phyloP scores from a whole-genome alignment of 495 filamentous ascomycete genomes.

The Neurospora tetraspora region DNA sequence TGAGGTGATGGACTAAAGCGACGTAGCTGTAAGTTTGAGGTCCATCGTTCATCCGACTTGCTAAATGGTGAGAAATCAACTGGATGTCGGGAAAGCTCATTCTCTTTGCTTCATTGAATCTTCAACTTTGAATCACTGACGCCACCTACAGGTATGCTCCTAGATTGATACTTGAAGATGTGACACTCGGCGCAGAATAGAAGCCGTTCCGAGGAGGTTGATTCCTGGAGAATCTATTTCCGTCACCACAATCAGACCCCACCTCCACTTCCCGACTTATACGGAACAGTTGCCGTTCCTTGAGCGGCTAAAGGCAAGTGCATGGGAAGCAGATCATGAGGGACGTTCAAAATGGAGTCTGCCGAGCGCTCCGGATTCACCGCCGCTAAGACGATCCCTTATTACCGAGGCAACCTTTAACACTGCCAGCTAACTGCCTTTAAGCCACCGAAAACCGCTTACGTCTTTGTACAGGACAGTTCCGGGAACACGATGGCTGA shows the following conservation, averaged over 20 bases:
- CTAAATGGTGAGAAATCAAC: neutral
- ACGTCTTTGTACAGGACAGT: neutral
- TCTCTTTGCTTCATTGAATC: neutral
- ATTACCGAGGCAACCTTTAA: neutral
- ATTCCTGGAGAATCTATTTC: neutral
- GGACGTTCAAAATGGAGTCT: neutral
- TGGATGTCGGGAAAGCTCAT: neutral
- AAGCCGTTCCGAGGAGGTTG: neutral
- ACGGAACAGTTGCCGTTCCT: neutral
- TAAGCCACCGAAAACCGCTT: neutral
- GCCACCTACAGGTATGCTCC: neutral
- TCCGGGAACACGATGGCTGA: neutral
- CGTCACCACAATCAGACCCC: neutral
- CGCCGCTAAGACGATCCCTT: neutral
- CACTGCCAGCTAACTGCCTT: neutral
- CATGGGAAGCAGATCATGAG: neutral
- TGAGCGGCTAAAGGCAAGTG: neutral
- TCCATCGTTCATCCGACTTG: neutral
- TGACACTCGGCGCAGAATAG: neutral
- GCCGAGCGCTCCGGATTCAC: neutral
- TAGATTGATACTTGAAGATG: neutral
- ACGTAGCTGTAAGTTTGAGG: neutral
- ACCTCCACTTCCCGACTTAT: neutral
- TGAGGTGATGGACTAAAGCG: neutral
- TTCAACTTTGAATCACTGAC: neutral